These are phyloP conservation scores for Colletotrichum sansevieriae DNA, from an alignment of 2,329 filamentous ascomycete genomes.

Conservation along the genomic window DNA sequence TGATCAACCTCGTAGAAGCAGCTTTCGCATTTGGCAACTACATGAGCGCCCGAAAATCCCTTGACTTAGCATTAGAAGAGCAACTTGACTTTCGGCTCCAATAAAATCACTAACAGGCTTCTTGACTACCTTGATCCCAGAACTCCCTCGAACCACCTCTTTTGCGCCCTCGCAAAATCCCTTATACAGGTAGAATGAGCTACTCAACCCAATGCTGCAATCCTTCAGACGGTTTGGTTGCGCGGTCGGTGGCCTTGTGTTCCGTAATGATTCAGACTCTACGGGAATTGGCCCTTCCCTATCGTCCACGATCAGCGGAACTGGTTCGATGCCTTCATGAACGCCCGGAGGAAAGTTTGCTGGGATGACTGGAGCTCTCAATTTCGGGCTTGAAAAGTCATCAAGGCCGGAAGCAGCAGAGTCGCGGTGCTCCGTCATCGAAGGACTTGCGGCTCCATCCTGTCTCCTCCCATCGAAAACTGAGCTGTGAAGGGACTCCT, in stretches of 20 bases:
- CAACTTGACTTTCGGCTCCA: neutral
- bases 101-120: constrained; percentile 56
- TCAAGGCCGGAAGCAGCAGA: constrained; percentile 34
- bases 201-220: constrained; percentile 58
- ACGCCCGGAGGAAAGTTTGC: constrained; percentile 35
- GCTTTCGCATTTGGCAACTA: constrained; percentile 64
- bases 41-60: constrained; percentile 57
- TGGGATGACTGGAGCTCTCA: constrained; percentile 18
- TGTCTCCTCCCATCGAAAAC: constrained; percentile 51
- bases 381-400: constrained; percentile 28
- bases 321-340: constrained; percentile 36
- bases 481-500: constrained; percentile 53
- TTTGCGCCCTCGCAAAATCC: constrained; percentile 69
- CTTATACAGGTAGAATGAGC: constrained; percentile 66
- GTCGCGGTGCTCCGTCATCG: constrained; percentile 43
- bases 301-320: constrained; percentile 21
- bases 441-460: constrained; percentile 44
- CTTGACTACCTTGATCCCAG: constrained; percentile 64
- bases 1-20: constrained; percentile 69
- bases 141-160: constrained; percentile 61
- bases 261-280: constrained; percentile 46
- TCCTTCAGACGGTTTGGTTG: constrained; percentile 47
- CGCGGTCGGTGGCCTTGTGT: constrained; percentile 32
- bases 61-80: constrained; percentile 40
- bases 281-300: constrained; percentile 55